Evolutionary conservation across 2,329 filamentous ascomycete species (phyloP), one percentile per base, ranked within the genome.

Genomic region (Talaromyces sp.): DNA sequence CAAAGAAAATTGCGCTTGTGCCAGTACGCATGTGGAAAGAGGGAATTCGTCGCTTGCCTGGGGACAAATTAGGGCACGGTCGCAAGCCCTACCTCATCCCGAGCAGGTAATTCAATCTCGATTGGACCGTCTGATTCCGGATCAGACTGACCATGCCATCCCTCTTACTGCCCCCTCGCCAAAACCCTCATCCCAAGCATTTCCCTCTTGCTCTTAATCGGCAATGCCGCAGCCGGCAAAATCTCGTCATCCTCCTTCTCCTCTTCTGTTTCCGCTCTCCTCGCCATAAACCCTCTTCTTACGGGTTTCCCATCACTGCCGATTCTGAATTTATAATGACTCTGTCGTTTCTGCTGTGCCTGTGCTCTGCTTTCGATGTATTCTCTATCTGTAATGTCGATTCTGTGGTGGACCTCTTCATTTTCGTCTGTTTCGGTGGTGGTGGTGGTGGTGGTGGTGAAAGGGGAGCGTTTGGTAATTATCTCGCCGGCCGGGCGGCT

Each of bases 301-400:
- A 57, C 1, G 9, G 35, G 23, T 25, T 23, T 14, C 21, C 23
- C 54, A 31, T 50, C 40, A 48, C 6, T 35, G 9, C 21, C 54
- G 2, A 42, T 35, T 42, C 54, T 57, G 4, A 37, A 39, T 28
- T 57, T 57, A 42, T 40, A 57, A 42, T 57, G 54, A 42, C 54
- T 42, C 21, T 42, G 35, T 6, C 54, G 11, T 6, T 57, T 57
- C 2, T 57, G 21, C 14, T 31, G 35, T 14, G 31, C 21, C 23
- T 39, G n/a, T 1, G 31, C 21, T 31, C 21, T 57, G 12, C 5
- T 18, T 7, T 35, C 35, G n/a, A 40, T 14, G 21, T 57, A 28
- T 18, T 25, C 54, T 42, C 21, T 25, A 21, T 40, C 9, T 3
- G 54, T 40, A 2, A 39, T 16, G 23, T 56, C 54, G 21, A 56